Evolutionary conservation across 2,329 filamentous ascomycete genomes (phyloP).

Genomic region (Penicillium crustosum): DNA sequence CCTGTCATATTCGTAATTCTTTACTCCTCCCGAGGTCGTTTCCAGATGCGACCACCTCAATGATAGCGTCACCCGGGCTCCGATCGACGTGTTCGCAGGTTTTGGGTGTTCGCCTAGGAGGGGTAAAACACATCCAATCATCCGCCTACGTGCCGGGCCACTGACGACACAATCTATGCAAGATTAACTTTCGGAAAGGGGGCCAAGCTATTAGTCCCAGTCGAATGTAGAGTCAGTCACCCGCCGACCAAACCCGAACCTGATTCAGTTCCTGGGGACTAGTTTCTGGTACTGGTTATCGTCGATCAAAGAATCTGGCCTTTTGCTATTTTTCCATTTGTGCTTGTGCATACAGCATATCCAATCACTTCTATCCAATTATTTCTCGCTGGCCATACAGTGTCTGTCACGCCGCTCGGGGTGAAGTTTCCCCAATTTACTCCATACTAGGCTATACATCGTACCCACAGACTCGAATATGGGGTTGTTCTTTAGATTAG

Average conservation of each 20-base stretch:
- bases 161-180: conserved; percentile 16
- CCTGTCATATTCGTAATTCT: neutral
- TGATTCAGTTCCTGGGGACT: neutral
- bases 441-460: no score
- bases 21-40: neutral
- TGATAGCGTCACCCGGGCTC: neutral
- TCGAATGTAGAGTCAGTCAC: neutral
- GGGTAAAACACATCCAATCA: conserved; percentile 15
- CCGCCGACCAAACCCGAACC: neutral
- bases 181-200: conserved; percentile 18
- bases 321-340: neutral
- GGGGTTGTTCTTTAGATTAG: neutral
- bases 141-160: neutral
- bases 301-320: neutral
- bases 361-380: neutral
- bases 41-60: neutral
- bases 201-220: neutral
- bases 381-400: no score
- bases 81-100: conserved; percentile 5
- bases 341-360: neutral
- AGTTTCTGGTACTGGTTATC: neutral
- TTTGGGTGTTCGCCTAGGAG: conserved; percentile 2
- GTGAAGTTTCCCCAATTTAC: neutral
- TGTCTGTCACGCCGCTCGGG: neutral
- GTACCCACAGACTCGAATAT: neutral